Evolutionary conservation across 139 green algal species (phyloP).

Genomic region (Chlorella sp.): DNA sequence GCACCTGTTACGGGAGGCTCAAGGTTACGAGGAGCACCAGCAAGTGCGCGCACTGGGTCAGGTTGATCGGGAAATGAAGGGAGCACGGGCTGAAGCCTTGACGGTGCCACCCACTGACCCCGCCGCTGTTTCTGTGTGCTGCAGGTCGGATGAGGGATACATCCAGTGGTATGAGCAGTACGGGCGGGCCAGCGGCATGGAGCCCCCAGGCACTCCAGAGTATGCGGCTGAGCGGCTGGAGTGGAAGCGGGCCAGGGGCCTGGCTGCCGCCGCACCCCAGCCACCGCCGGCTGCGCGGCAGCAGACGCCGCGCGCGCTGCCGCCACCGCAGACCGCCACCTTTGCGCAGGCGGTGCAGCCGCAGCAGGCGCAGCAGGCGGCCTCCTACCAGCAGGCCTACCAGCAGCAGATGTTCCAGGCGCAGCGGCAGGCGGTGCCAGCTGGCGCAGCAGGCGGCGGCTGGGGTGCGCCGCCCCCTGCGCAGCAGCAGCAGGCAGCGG

Average conservation of each 20-base stretch:
- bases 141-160: slow-evolving; percentile 29
- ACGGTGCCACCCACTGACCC: too few relatives aligned
- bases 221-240: not conserved
- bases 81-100: too few relatives aligned
- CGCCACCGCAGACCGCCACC: slow-evolving; percentile 28
- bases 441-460: not conserved
- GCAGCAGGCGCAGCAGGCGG: not conserved
- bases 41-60: too few relatives aligned
- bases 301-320: slow-evolving; percentile 23
- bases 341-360: slow-evolving; percentile 30
- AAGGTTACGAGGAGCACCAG: too few relatives aligned
- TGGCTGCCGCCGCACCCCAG: too few relatives aligned
- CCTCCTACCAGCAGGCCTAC: not conserved
- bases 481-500: not conserved
- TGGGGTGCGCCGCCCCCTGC: not conserved
- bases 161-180: slow-evolving; percentile 37
- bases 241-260: too few relatives aligned
- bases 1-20: too few relatives aligned
- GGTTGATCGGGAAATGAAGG: too few relatives aligned
- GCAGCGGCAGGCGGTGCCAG: slow-evolving; percentile 28
- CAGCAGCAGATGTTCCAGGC: slow-evolving; percentile 23
- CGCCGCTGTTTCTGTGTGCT: too few relatives aligned
- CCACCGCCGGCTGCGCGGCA: not conserved
- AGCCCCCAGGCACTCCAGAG: not conserved
- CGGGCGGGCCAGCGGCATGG: not conserved